Evolutionary conservation across 192 early-diverging fungal genomes (phyloP), one percentile per base, ranked within the genome.

Genomic region (Mortierella claussenii): DNA sequence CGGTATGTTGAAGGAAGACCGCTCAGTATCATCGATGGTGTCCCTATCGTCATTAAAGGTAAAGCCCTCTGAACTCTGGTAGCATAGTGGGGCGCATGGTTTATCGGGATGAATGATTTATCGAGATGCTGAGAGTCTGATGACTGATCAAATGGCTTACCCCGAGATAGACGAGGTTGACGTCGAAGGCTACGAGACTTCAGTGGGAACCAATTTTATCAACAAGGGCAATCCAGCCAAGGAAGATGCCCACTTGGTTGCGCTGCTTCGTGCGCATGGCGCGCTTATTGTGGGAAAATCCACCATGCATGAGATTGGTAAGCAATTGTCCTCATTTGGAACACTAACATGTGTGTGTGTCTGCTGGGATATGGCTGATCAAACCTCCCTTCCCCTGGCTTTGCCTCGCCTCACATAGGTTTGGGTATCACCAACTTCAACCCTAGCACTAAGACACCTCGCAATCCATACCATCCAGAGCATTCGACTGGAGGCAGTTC

Each of bases 231-330:
- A 71, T 27, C 80, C 74, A 17, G 81, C 86, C 10, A 50, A 44
- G 31, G 32, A 69, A 1, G 90, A 93, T 57, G 87, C 88, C 10
- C 63, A 66, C 18, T 40, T 82, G 10, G 84, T 90, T 1, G 23
- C 78, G 3, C 63, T 80, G 49, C 78, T 93, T 10, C 81, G 83
- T 43, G 69, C 73, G 1, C 76, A 83, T 4, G 92, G 91, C 24
- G 90, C 87, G 0, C 80, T 93, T 54, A 85, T 91, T 58, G 65
- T 89, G 32, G 91, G 91, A 21, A 89, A 90, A 20, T 79, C 90
- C 0, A 82, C 79, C 28, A 94, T 94, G 93, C 85, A 91, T 51
- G 93, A 94, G 62, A 68, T 92, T 21, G 92, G 91, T 49, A 85
- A 82, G 81, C 79, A 76, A 68, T 26, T 49, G 8, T 24, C 46